These are phyloP conservation scores for Fusarium sp. DNA, from an alignment of 2,329 filamentous ascomycete species.

Conservation along the genomic window DNA sequence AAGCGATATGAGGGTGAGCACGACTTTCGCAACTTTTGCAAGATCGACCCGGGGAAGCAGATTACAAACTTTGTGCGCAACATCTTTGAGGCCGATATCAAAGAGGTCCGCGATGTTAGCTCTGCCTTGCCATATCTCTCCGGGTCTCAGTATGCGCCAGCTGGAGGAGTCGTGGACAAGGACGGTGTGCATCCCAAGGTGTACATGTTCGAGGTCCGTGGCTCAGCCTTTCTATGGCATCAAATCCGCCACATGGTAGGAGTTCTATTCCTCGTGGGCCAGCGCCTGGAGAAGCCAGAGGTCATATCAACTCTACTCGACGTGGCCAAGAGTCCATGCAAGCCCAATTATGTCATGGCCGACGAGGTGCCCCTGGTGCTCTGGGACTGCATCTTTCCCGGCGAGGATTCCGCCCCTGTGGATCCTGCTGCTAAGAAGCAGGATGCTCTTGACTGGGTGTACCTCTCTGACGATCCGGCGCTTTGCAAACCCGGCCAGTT, in stretches of 20 bases:
- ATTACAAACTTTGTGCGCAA: constrained; percentile 84
- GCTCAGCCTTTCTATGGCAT: constrained; percentile 96
- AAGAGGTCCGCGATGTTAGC: constrained; percentile 70
- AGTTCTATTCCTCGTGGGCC: constrained; percentile 91
- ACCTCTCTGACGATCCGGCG: constrained; percentile 75
- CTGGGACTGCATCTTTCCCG: constrained; percentile 94
- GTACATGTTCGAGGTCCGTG: constrained; percentile 89
- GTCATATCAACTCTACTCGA: constrained; percentile 83
- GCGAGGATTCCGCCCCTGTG: constrained; percentile 51
- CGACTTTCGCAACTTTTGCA: constrained; percentile 98
- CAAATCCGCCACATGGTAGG: constrained; percentile 96
- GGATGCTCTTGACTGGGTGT: constrained; percentile 81
- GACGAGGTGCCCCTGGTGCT: constrained; percentile 90
- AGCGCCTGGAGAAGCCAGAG: constrained; percentile 82
- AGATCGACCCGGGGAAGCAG: constrained; percentile 90
- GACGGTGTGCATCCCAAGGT: constrained; percentile 67
- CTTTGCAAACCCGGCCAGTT: constrained; percentile 72
- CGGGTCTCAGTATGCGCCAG: constrained; percentile 51
- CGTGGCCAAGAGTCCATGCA: constrained; percentile 74
- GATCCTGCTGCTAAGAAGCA: constrained; percentile 44
- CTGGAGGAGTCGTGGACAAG: constrained; percentile 9
- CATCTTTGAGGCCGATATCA: constrained; percentile 85
- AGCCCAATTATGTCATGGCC: constrained; percentile 91
- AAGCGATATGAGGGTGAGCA: constrained; percentile 83
- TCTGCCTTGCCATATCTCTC: constrained; percentile 69